Percentiles rank a stretch among this genome's conserved stretches.
Evolutionary conservation across 2,329 filamentous ascomycete genomes (phyloP).

Genomic region (Phaeosphaeria sp.): DNA sequence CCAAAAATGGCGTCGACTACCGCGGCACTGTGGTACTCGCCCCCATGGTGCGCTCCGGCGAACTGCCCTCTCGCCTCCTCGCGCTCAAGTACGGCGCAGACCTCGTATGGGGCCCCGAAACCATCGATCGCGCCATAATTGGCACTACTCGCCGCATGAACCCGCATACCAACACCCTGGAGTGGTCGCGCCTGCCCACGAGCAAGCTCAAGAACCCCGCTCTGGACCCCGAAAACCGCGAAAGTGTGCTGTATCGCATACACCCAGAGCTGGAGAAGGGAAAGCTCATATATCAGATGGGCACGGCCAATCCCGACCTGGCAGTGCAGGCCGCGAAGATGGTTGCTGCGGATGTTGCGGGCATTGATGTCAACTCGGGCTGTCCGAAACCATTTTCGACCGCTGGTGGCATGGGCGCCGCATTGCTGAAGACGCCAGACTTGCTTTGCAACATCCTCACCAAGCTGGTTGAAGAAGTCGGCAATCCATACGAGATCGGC

Average conservation of each 20-base stretch:
- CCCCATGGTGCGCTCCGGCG: slow-evolving; percentile 97
- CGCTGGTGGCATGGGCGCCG: slow-evolving; percentile 92
- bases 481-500: slow-evolving; percentile 80
- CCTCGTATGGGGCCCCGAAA: slow-evolving; percentile 97
- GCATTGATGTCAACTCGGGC: slow-evolving; percentile 97
- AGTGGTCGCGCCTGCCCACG: slow-evolving; percentile 80
- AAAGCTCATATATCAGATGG: slow-evolving; percentile 88
- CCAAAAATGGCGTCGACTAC: slow-evolving; percentile 88
- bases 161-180: slow-evolving; percentile 76
- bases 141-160: slow-evolving; percentile 83
- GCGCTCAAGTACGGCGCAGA: slow-evolving; percentile 96
- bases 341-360: slow-evolving; percentile 85
- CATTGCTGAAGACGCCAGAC: slow-evolving; percentile 84
- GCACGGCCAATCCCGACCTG: slow-evolving; percentile 80
- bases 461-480: slow-evolving; percentile 79
- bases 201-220: slow-evolving; percentile 69
- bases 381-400: slow-evolving; percentile 98
- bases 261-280: slow-evolving; percentile 78
- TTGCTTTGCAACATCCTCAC: slow-evolving; percentile 82
- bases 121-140: slow-evolving; percentile 89
- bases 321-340: slow-evolving; percentile 85
- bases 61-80: slow-evolving; percentile 86
- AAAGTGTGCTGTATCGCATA: slow-evolving; percentile 81
- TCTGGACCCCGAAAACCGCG: slow-evolving; percentile 59
- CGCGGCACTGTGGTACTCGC: slow-evolving; percentile 92